These are phyloP conservation scores for Fraxinus floribunda DNA, from an alignment of 305 asterid species.

Conservation along the genomic window DNA sequence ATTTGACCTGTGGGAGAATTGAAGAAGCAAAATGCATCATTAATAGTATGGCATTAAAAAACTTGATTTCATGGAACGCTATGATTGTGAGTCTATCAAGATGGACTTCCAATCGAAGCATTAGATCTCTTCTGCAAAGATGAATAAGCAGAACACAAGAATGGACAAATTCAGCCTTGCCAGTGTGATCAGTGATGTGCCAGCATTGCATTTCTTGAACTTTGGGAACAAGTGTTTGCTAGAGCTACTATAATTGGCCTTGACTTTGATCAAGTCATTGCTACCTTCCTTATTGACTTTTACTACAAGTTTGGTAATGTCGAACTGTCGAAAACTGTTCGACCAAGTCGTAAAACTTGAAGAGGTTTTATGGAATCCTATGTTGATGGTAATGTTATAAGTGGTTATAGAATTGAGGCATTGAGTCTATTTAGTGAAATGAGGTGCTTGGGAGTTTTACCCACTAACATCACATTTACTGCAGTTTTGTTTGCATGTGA, in stretches of 20 bases:
- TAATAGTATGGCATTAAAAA: constrained; percentile 46
- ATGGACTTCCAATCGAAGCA: constrained; percentile 66
- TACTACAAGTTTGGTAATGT: constrained; percentile 74
- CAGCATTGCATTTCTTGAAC: constrained; percentile 60
- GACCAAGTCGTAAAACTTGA: constrained; percentile 45
- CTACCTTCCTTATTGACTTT: constrained; percentile 65
- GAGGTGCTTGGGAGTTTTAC: constrained; percentile 45
- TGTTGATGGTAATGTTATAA: constrained; percentile 28
- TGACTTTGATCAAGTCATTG: constrained; percentile 52
- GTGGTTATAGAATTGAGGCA: constrained; percentile 64
- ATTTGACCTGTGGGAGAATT: constrained; percentile 34
- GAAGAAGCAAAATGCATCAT: constrained; percentile 44
- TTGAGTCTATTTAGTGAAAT: constrained; percentile 60
- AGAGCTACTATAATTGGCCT: constrained; percentile 59
- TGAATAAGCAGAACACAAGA: constrained; percentile 40
- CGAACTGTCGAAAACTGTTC: constrained; percentile 45
- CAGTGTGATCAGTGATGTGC: constrained; percentile 76
- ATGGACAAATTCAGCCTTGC: constrained; percentile 17
- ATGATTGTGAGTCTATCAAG: constrained; percentile 70
- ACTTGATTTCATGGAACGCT: constrained; percentile 85
- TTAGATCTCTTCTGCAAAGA: constrained; percentile 50
- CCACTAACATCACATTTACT: constrained; percentile 57
- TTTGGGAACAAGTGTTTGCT: constrained; percentile 78
- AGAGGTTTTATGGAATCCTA: constrained; percentile 64
- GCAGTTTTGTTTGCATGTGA: constrained; percentile 81